These are phyloP conservation scores for Fragilaria crotonensis DNA, from an alignment of 108 stramenopile species.

Conservation along the genomic window DNA sequence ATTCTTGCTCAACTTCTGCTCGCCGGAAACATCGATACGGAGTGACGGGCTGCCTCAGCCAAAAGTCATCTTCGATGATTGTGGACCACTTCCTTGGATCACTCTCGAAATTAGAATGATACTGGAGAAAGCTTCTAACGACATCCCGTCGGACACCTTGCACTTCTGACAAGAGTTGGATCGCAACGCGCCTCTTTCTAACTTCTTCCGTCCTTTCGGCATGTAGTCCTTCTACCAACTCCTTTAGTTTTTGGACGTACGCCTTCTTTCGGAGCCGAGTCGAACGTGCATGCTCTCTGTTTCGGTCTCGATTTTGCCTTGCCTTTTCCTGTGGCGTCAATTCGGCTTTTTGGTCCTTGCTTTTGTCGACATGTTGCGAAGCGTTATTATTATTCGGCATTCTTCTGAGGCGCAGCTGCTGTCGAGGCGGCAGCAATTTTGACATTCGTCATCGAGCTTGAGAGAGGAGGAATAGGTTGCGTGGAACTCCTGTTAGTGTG, in stretches of 20 bases:
- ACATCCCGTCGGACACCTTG: constrained; percentile 67
- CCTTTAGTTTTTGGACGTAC: constrained; percentile 87
- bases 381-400: neutral
- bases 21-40: constrained; percentile 79
- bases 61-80: constrained; percentile 71
- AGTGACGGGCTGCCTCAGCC: constrained; percentile 80
- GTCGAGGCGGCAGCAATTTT: constrained; percentile 32
- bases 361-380: neutral
- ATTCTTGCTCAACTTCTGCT: constrained; percentile 71
- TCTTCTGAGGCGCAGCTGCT: constrained; percentile 11
- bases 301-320: constrained; percentile 80
- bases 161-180: constrained; percentile 69
- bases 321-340: constrained; percentile 54
- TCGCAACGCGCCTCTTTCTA: constrained; percentile 65
- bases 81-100: constrained; percentile 62
- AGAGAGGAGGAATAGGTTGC: constrained; percentile 10
- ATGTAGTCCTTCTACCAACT: constrained; percentile 80
- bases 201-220: constrained; percentile 73
- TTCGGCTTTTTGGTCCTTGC: constrained; percentile 15
- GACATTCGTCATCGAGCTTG: constrained; percentile 18
- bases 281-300: constrained; percentile 91
- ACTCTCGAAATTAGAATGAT: constrained; percentile 49
- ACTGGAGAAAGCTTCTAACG: constrained; percentile 60
- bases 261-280: constrained; percentile 94
- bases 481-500: constrained; percentile 9